These are phyloP conservation scores for Penicillium vulpinum DNA, from an alignment of 2,329 filamentous ascomycete genomes.

Conservation along the genomic window DNA sequence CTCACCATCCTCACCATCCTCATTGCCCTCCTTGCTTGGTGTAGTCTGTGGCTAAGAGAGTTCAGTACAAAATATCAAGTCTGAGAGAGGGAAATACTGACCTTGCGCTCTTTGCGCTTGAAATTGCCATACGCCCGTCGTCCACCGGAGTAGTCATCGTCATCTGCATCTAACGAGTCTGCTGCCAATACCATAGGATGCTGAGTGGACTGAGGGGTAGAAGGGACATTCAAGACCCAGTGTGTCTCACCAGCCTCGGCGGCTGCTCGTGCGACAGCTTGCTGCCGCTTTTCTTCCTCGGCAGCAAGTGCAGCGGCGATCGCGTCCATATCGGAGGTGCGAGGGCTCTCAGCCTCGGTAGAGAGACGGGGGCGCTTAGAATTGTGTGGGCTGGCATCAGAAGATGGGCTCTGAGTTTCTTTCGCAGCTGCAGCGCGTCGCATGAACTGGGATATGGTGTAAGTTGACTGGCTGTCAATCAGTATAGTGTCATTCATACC, in stretches of 20 bases:
- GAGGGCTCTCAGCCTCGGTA: constrained; percentile 18
- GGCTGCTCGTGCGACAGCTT: constrained; percentile 42
- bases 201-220: constrained; percentile 16
- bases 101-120: constrained; percentile 34
- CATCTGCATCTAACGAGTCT: constrained; percentile 36
- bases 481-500: constrained; percentile 35
- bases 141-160: constrained; percentile 33
- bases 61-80: not conserved
- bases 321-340: constrained; percentile 39
- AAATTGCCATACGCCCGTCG: constrained; percentile 43
- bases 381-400: constrained; percentile 32
- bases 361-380: constrained; percentile 42
- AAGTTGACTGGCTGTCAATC: not conserved
- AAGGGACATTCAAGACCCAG: constrained; percentile 43
- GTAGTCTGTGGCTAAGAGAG: not conserved
- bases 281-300: constrained; percentile 43
- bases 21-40: constrained; percentile 11
- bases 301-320: constrained; percentile 44
- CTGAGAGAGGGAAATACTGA: constrained; percentile 17
- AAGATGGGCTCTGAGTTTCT: constrained; percentile 35
- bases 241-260: constrained; percentile 47
- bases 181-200: constrained; percentile 35
- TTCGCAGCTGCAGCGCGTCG: constrained; percentile 73
- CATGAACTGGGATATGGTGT: constrained; percentile 66
- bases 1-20: constrained; percentile 14